These are phyloP conservation scores for Cryptococcus amylolentus DNA, from an alignment of 1,284 basidiomycete genomes.

Conservation along the genomic window DNA sequence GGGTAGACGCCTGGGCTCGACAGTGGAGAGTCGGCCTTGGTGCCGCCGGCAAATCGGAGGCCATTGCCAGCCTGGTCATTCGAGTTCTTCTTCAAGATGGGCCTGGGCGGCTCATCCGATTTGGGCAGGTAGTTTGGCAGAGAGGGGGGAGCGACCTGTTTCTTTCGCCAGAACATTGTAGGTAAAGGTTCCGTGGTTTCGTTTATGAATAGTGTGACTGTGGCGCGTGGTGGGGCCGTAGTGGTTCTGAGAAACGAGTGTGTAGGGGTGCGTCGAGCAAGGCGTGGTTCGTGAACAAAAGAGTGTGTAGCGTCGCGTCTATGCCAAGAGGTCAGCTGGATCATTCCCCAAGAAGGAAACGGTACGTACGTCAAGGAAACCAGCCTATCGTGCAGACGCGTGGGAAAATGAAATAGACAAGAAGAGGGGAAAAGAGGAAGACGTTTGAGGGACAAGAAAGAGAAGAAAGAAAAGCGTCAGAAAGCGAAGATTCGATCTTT, in stretches of 20 bases:
- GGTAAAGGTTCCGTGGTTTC: neutral
- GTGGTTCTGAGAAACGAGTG: neutral
- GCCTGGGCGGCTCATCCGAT: slow-evolving; percentile 23
- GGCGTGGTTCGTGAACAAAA: slow-evolving; percentile 1
- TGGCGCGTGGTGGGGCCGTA: neutral
- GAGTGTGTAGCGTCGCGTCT: slow-evolving; percentile 3
- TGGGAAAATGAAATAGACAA: neutral
- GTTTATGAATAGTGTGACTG: neutral
- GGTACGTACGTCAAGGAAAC: neutral
- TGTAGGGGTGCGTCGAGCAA: neutral
- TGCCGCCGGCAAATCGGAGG: slow-evolving; percentile 25
- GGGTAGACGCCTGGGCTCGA: neutral
- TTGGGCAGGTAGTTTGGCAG: slow-evolving; percentile 3
- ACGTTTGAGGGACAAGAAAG: neutral
- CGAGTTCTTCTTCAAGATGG: slow-evolving; percentile 27
- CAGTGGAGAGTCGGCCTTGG: neutral
- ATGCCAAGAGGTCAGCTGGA: neutral
- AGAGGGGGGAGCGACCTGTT: slow-evolving; percentile 7
- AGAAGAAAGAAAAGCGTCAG: neutral
- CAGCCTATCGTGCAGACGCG: neutral
- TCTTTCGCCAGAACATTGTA: slow-evolving; percentile 34
- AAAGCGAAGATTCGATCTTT: neutral
- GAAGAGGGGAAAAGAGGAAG: neutral
- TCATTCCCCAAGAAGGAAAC: neutral
- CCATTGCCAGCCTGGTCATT: slow-evolving; percentile 16